Evolutionary conservation across 2,329 filamentous ascomycete genomes (phyloP), one percentile per base, ranked within the genome.

Genomic region (Cordyceps tenuipes): DNA sequence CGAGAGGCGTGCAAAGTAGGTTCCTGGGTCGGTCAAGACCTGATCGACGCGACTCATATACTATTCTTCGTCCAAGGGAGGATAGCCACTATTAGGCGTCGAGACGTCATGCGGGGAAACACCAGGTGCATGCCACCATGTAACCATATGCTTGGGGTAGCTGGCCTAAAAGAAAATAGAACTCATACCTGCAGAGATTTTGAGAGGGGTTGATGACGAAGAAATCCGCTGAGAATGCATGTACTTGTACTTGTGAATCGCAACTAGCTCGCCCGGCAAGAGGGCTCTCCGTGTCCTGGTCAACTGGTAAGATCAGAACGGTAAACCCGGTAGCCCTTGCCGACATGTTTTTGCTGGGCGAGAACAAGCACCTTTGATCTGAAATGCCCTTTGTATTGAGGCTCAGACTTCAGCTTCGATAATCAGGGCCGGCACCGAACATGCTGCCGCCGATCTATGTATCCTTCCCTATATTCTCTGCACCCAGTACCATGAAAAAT

Each of bases 101-200:
- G 57, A 44, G 57, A 47, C 21, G 43, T 47, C 57, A 59, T 59
- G 57, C 57, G 57, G 57, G 50, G 57, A 54, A 53, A 19, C 23
- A 21, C 43, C 23, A 41, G 41, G 57, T 59, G 48, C 43, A 53
- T 54, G 13, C 49, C 49, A 36, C 43, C 43, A 59, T 59, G 57
- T 41, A 59, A 59, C 57, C 13, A n/a, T 47, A 41, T 19, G 44
- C 49, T 59, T 19, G 31, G 57, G 23, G 56, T 44, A 51, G 23
- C 29, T n/a, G 36, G 34, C 43, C 53, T 44, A 39, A 8, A 10
- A 21, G 17, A 29, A 41, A 19, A n/a, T 50, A 50, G 56, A 48
- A 47, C 36, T 51, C 36, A 19, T 31, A 43, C 34, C 10, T 23
- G n/a, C 13, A 44, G 46, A n/a, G 12, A 34, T 21, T 12, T 50